These are phyloP conservation scores for Rosa hybrid DNA, from an alignment of 331 rosid species.

Conservation along the genomic window DNA sequence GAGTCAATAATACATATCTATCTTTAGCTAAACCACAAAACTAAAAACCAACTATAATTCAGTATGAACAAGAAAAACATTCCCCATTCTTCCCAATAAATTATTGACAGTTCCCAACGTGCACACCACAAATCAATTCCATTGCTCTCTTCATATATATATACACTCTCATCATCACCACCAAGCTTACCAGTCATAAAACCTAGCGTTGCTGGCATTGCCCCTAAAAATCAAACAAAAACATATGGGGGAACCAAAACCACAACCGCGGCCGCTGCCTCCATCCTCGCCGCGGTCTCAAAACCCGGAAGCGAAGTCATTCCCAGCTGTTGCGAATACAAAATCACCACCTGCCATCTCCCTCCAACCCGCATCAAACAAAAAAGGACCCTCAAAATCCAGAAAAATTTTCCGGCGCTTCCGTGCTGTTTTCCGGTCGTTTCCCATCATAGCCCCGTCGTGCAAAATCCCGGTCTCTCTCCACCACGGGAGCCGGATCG, in stretches of 20 bases:
- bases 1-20: constrained; percentile 8
- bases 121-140: constrained; percentile 42
- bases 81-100: constrained; percentile 12
- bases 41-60: constrained; percentile 25
- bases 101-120: constrained; percentile 43
- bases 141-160: constrained; percentile 8
- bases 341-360: constrained; percentile 32
- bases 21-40: constrained; percentile 24
- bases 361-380: constrained; percentile 61
- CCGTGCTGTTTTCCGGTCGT: constrained; percentile 54
- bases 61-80: constrained; percentile 20
- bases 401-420: constrained; percentile 41
- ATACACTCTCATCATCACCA: constrained; percentile 14
- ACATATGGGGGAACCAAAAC: constrained; percentile 20
- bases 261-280: not conserved
- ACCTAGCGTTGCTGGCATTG: not conserved
- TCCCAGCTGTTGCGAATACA: not conserved
- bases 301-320: not conserved
- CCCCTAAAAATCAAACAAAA: not conserved
- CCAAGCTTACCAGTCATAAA: constrained; percentile 3
- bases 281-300: not conserved
- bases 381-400: constrained; percentile 41
- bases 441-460: constrained; percentile 70
- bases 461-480: constrained; percentile 46
- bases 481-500: constrained; percentile 17